Percentiles rank a stretch among this genome's conserved stretches.
phyloP scores from a whole-genome alignment of 2,329 filamentous ascomycete species.

The Fusarium metavorans region DNA sequence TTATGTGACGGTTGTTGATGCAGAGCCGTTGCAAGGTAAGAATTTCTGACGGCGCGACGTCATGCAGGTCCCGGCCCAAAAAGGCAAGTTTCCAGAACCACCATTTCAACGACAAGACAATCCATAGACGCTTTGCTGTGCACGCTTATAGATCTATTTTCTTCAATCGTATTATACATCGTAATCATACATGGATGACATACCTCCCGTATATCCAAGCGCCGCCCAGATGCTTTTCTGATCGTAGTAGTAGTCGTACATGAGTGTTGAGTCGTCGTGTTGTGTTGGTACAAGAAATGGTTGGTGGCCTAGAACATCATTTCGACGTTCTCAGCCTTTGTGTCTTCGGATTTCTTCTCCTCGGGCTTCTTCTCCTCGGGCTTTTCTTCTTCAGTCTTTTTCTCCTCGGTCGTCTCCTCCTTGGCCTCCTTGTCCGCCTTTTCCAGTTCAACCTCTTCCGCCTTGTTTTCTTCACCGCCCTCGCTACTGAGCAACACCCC shows the following conservation, averaged over 20 bases:
- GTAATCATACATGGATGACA: conserved; percentile 23
- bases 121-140: background rate
- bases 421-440: conserved; percentile 10
- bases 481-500: background rate
- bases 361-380: conserved; percentile 4
- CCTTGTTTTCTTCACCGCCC: background rate
- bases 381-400: conserved; percentile 11
- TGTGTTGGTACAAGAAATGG: conserved; percentile 6
- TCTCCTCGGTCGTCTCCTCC: conserved; percentile 9
- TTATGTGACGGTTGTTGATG: background rate
- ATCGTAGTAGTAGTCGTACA: conserved; percentile 28
- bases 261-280: conserved; percentile 23
- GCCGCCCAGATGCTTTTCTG: conserved; percentile 29
- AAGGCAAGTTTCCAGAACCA: conserved; percentile 26
- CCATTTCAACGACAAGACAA: background rate
- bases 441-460: conserved; percentile 5
- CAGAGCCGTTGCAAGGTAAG: background rate
- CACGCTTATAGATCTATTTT: background rate
- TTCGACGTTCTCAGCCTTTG: conserved; percentile 18
- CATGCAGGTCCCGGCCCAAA: conserved; percentile 29
- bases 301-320: conserved; percentile 20
- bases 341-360: background rate
- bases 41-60: conserved; percentile 32
- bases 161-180: conserved; percentile 24
- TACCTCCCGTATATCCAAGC: conserved; percentile 21